Base-by-base conservation (phyloP, 1,284 basidiomycete genomes). In the Marasmius oreades region DNA sequence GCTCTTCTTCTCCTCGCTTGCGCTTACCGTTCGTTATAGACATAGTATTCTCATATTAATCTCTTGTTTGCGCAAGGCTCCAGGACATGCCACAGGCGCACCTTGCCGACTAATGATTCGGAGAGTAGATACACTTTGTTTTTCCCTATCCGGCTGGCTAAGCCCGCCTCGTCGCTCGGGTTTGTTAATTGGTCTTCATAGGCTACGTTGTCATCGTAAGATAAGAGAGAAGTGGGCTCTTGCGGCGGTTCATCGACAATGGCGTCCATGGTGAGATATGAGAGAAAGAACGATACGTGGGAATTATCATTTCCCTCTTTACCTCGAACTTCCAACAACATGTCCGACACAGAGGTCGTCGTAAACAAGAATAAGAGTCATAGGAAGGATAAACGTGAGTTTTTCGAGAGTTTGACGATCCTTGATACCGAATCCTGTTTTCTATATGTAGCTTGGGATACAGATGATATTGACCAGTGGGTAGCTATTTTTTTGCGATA, bases 381-480 rank as follows among this genome's bases (percentile, higher is more conserved):
- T 70, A 81, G 93, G 62, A 95, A 95, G 71, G 93, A 95, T 12
- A 96, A 96, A 75, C 93, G 93, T 95, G 69, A 62, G 84, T 66
- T 31, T 31, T 10, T 37, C 33, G 22, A 47, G 57, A 23, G 12
- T 14, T 20, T 10, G 20, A 11, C 6, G 43, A 44, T 36, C 7
- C 16, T 2, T 34, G 26, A 28, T 33, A 48, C 28, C 28, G n/a
- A 36, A 43, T 22, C 36, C 57, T 24, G 39, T 46, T 45, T 10
- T 24, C 36, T 16, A 43, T 50, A 48, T 62, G 61, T 67, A 95
- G 94, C 93, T 66, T 99, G 96, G 97, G 96, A 99, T 72, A 97
- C 95, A 47, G 95, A 98, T 69, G 94, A 98, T 65, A 94, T 98
- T 71, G 93, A 99, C 78, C 96, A 98, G 90, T 95, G 72, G 86